A percentile compares a stretch with the other conserved stretches of the same genome.
Conservation (phyloP, 2,329 filamentous ascomycete species). For the Apiospora rasikravindrae region DNA sequence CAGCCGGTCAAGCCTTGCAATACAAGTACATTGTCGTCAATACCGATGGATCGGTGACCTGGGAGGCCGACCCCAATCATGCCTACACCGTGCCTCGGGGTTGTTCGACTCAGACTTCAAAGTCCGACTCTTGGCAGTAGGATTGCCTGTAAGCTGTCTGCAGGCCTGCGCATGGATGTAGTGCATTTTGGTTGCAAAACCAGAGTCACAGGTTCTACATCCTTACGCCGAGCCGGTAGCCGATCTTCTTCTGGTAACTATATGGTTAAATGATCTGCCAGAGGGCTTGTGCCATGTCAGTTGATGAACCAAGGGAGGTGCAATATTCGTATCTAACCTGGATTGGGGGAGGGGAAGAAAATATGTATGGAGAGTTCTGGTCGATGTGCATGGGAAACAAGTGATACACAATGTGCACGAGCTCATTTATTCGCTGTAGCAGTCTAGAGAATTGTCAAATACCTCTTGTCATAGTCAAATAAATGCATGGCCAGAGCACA, state of each 20-base stretch:
- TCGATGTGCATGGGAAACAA: background rate
- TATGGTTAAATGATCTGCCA: background rate
- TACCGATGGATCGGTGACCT: slow-evolving; percentile 58
- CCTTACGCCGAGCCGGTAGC: background rate
- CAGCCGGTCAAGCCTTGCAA: slow-evolving; percentile 60
- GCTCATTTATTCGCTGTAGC: background rate
- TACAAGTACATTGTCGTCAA: slow-evolving; percentile 74
- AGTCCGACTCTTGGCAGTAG: slow-evolving; percentile 42
- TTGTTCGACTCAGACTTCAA: slow-evolving; percentile 36
- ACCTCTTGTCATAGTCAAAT: background rate
- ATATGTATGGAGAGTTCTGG: background rate
- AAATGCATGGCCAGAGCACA: background rate
- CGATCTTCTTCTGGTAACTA: background rate
- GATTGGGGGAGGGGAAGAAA: background rate
- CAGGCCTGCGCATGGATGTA: background rate
- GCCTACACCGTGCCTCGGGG: slow-evolving; percentile 42
- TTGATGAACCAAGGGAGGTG: background rate
- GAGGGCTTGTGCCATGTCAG: background rate
- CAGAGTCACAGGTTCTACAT: background rate
- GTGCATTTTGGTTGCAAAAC: background rate
- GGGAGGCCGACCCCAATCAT: slow-evolving; percentile 68
- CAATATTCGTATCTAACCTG: background rate
- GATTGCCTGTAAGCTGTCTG: background rate
- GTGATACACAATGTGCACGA: background rate
- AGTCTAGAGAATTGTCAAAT: background rate